Conservation (phyloP, 2,329 filamentous ascomycete species). For the Bimuria novae-zelandiae region DNA sequence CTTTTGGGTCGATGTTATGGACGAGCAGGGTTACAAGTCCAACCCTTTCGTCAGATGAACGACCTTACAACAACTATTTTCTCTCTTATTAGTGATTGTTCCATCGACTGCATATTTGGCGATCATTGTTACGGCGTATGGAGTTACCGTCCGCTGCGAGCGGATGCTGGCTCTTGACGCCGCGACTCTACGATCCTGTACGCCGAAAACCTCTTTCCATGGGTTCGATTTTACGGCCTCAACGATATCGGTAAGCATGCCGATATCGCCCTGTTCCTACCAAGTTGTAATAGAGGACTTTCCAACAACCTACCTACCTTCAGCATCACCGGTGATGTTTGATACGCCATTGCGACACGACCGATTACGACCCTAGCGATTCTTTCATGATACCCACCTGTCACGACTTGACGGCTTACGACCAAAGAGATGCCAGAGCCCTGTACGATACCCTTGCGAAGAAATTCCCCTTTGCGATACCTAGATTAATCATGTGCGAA, state of each 20-base stretch:
- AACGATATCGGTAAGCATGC: not conserved
- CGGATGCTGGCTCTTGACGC: not conserved
- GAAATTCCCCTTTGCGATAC: no score
- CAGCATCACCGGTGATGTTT: conserved; percentile 27
- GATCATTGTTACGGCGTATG: conserved; percentile 2
- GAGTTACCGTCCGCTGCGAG: not conserved
- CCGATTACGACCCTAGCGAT: conserved; percentile 15
- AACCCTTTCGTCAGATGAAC: conserved; percentile 1
- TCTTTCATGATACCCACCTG: conserved; percentile 10
- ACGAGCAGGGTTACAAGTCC: conserved; percentile 61
- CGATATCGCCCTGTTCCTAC: conserved; percentile 12
- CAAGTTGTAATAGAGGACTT: conserved; percentile 34
- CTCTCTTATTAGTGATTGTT: not conserved
- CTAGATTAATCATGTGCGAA: not conserved
- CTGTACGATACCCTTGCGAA: conserved; percentile 9
- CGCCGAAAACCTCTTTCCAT: not conserved
- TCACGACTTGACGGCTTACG: conserved; percentile 10
- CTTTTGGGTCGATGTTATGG: conserved; percentile 63
- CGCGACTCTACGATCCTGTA: conserved; percentile 9
- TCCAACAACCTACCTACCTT: conserved; percentile 21
- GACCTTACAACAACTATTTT: not conserved
- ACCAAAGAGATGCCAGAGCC: not conserved
- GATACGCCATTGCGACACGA: conserved; percentile 11
- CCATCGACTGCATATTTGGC: not conserved
- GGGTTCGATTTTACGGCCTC: not conserved